These are phyloP conservation scores for Kwoniella sp. DNA, from an alignment of 768 basidiomycete genomes.

Conservation along the genomic window DNA sequence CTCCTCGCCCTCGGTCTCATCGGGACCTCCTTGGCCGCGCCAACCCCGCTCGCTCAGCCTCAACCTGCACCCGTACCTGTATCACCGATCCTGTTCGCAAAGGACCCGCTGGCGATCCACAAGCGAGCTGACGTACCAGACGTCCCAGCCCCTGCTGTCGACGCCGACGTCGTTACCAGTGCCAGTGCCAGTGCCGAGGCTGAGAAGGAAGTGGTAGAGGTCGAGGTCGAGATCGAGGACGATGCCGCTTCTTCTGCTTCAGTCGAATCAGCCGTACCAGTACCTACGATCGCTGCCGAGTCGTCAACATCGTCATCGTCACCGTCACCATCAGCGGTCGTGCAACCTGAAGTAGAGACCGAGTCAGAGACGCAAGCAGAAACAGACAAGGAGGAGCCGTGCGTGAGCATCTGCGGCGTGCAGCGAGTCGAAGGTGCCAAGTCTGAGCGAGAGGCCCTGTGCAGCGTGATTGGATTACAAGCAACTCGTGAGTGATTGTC, in stretches of 20 bases:
- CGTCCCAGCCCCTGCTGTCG: not conserved
- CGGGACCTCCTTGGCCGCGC: constrained; percentile 23
- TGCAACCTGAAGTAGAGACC: not conserved
- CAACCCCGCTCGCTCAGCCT: constrained; percentile 9
- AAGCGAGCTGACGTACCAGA: constrained; percentile 19
- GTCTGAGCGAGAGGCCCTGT: constrained; percentile 43
- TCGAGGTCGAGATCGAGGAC: constrained; percentile 4
- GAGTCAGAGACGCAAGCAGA: not conserved
- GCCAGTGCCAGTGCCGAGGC: not conserved
- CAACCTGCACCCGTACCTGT: constrained; percentile 1
- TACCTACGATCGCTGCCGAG: too few species aligned
- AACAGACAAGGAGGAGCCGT: constrained; percentile 19
- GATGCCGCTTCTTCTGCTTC: constrained; percentile 13
- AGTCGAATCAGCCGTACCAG: not conserved
- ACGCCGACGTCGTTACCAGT: not conserved
- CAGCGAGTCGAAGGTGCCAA: constrained; percentile 35
- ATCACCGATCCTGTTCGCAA: constrained; percentile 21
- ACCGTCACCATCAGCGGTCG: not conserved
- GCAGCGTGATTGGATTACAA: constrained; percentile 31
- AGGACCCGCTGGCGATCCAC: constrained; percentile 37
- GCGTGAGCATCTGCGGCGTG: constrained; percentile 29
- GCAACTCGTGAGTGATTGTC: constrained; percentile 41
- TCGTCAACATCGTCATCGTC: not conserved
- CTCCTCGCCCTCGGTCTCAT: constrained; percentile 31
- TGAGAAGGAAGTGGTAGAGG: too few species aligned